Conservation (phyloP, 768 basidiomycete species). For the Rhizopogon sp. region DNA sequence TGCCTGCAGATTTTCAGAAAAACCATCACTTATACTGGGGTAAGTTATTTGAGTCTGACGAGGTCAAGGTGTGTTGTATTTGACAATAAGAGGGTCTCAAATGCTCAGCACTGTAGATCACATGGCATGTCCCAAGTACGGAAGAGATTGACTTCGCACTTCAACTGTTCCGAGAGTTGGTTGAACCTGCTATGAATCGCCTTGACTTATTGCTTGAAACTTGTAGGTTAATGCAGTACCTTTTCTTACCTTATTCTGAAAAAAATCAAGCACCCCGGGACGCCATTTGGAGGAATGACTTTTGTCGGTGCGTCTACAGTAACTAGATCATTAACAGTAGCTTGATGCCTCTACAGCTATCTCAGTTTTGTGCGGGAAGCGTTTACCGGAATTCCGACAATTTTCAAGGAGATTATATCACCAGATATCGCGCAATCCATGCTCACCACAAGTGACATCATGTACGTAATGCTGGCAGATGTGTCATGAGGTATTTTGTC, state of each 20-base stretch:
- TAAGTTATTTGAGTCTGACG: constrained; percentile 62
- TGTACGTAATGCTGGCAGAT: constrained; percentile 39
- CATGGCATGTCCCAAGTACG: constrained; percentile 72
- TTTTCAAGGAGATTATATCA: constrained; percentile 50
- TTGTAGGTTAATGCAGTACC: constrained; percentile 30
- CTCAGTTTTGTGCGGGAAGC: constrained; percentile 71
- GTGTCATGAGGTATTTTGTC: not conserved
- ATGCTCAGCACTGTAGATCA: constrained; percentile 36
- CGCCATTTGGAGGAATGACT: constrained; percentile 77
- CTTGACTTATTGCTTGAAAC: constrained; percentile 55
- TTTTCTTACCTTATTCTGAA: not conserved
- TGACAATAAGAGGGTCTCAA: not conserved
- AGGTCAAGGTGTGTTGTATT: constrained; percentile 53
- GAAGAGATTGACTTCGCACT: constrained; percentile 76
- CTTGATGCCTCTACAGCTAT: constrained; percentile 36
- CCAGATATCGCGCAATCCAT: constrained; percentile 41
- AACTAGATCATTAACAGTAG: not conserved
- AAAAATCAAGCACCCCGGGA: constrained; percentile 34
- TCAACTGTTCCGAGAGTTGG: constrained; percentile 58
- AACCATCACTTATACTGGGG: constrained; percentile 80
- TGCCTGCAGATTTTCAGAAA: constrained; percentile 51
- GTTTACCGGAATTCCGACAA: constrained; percentile 67
- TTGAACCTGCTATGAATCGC: constrained; percentile 54
- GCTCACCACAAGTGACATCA: constrained; percentile 55
- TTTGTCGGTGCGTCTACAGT: constrained; percentile 56